A percentile compares a stretch with the other conserved stretches of the same genome.
These are phyloP conservation scores for Grigorovia yakushimaensis DNA, from an alignment of 805 yeast species.

Conservation along the genomic window DNA sequence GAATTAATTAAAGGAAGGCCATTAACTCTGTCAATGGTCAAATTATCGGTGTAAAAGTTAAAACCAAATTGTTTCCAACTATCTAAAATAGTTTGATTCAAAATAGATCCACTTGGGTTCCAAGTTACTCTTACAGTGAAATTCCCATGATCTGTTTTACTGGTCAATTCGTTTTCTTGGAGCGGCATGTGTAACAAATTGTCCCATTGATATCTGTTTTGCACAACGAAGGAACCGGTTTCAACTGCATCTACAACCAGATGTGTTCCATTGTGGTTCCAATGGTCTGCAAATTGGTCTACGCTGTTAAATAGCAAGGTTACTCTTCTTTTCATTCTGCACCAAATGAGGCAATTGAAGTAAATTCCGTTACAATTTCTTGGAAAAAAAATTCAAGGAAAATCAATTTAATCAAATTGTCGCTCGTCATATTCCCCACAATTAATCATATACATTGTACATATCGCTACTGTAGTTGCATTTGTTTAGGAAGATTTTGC, in stretches of 20 bases:
- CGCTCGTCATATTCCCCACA: no score
- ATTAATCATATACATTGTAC: no score
- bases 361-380: not conserved
- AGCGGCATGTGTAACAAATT: not conserved
- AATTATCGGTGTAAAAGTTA: constrained; percentile 9
- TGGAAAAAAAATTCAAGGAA: no score
- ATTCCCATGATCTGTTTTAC: not conserved
- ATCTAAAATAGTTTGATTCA: not conserved
- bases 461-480: no score
- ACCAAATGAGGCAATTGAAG: not conserved
- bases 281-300: constrained; percentile 9
- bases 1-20: constrained; percentile 3
- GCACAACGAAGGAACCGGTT: not conserved
- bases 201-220: not conserved
- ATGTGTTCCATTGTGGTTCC: constrained; percentile 10
- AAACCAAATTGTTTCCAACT: constrained; percentile 8
- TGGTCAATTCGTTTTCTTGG: not conserved
- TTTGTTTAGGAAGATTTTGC: no score
- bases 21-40: not conserved
- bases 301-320: constrained; percentile 13
- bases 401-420: no score
- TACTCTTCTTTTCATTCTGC: constrained; percentile 7
- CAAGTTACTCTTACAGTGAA: not conserved
- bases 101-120: not conserved
- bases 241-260: constrained; percentile 5